phyloP scores from a whole-genome alignment of 78 protist genomes.

The Monocercomonoides exilis region DNA sequence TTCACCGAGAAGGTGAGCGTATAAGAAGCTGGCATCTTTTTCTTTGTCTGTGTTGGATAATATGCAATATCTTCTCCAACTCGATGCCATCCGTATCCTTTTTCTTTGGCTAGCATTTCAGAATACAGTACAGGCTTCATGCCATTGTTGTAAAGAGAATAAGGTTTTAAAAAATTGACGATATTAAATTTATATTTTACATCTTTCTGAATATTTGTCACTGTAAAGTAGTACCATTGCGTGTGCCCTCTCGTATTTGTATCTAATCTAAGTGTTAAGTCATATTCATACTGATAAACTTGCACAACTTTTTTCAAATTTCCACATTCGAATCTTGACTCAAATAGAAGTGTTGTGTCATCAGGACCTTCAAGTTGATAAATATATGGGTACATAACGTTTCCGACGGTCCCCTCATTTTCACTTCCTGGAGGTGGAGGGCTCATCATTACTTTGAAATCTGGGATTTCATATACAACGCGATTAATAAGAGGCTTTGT shows the following conservation, averaged over 20 bases:
- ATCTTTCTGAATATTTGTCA: conserved; percentile 12
- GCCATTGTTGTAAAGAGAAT: conserved; percentile 49
- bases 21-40: conserved; percentile 5
- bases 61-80: conserved; percentile 43
- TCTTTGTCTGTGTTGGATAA: conserved; percentile 18
- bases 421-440: not conserved
- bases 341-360: conserved; percentile 50
- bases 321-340: conserved; percentile 57
- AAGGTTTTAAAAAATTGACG: conserved; percentile 48
- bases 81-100: conserved; percentile 50
- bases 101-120: not conserved
- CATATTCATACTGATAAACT: conserved; percentile 43
- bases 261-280: conserved; percentile 51
- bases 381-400: not conserved
- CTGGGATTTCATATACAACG: not conserved
- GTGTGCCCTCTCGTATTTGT: conserved; percentile 46
- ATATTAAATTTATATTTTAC: conserved; percentile 55
- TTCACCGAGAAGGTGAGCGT: conserved; percentile 44
- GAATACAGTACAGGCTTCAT: conserved; percentile 50
- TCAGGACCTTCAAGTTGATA: conserved; percentile 13
- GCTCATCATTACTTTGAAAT: not conserved
- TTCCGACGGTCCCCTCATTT: not conserved
- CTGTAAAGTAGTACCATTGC: conserved; percentile 69
- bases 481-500: not conserved
- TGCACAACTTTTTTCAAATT: conserved; percentile 43